Evolutionary conservation across 345 rosid species (phyloP).

Genomic region (Brassica rapa): DNA sequence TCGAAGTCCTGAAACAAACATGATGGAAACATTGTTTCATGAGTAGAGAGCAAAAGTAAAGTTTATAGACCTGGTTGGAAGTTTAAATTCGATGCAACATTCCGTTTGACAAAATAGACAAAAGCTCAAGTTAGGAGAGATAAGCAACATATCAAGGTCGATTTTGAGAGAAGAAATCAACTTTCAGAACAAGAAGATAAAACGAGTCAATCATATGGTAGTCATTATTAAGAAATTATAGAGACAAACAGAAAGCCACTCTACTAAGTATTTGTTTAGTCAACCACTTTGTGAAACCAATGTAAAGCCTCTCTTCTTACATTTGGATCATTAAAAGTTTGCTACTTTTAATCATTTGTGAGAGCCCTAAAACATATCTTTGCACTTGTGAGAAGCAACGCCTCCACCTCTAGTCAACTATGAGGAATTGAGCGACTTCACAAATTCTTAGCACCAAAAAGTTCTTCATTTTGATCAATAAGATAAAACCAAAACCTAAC

Average conservation of each 20-base stretch:
- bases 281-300: not conserved
- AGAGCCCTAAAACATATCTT: not conserved
- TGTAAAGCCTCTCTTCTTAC: not conserved
- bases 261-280: not conserved
- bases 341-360: not conserved
- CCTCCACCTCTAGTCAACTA: not conserved
- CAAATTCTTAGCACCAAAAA: not conserved
- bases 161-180: not conserved
- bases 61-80: not conserved
- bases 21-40: not conserved
- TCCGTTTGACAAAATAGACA: not conserved
- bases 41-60: not conserved
- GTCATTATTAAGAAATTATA: constrained; percentile 2
- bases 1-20: constrained; percentile 73
- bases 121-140: constrained; percentile 14
- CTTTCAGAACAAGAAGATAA: not conserved
- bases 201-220: not conserved
- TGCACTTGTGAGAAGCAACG: constrained; percentile 2
- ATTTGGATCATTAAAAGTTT: constrained; percentile 5
- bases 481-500: not conserved
- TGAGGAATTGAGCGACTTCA: constrained; percentile 5
- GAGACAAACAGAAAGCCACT: not conserved
- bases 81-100: not conserved
- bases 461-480: not conserved
- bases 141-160: constrained; percentile 1